Evolutionary conservation across 2,329 filamentous ascomycete genomes (phyloP), one percentile per base, ranked within the genome.

Genomic region (Diaporthe capsici): DNA sequence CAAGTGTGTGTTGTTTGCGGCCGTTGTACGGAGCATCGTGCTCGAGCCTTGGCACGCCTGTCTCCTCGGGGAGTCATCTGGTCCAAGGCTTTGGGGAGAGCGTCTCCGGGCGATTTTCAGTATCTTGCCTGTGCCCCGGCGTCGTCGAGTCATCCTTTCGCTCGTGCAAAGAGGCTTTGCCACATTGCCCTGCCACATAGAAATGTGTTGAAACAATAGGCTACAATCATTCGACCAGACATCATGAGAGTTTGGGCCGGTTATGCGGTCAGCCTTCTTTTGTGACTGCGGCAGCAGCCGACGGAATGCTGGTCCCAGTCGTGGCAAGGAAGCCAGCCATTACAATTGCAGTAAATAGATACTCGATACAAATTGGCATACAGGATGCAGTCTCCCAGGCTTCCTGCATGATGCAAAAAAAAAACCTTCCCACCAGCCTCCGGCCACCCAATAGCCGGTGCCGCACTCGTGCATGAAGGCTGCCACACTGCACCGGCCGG

Each of bases 261-360:
- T 28, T 25, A 39, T 53, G 65, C 34, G 49, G 65, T 17, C 34
- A 70, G 49, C 49, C 49, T 70, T 55, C 49, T 70, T 55, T 28
- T 31, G 37, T 6, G 49, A 37, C 25, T 25, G 65, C 39, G 58
- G 65, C n/a, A 28, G 65, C n/a, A 55, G 49, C 49, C 34, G 49
- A 55, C 47, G 15, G n/a, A 53, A 53, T 70, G 49, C 65, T 53
- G 49, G 47, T 55, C 49, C 65, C 37, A 28, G 49, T 55, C 15
- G 15, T 70, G 49, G 49, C 65, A 53, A 42, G 49, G 47, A 42
- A 70, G 34, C 65, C 65, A 70, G 65, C 49, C 34, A 70, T 70
- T 70, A 70, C 47, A 70, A 70, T 70, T 70, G 65, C 65, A 68
- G 15, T 68, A 53, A n/a, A 25, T 68, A 34, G n/a, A 47, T 47